A percentile compares a stretch with the other conserved stretches of the same genome.
Conservation (phyloP, 176 grass and related monocot genomes). For the Avena sativa region DNA sequence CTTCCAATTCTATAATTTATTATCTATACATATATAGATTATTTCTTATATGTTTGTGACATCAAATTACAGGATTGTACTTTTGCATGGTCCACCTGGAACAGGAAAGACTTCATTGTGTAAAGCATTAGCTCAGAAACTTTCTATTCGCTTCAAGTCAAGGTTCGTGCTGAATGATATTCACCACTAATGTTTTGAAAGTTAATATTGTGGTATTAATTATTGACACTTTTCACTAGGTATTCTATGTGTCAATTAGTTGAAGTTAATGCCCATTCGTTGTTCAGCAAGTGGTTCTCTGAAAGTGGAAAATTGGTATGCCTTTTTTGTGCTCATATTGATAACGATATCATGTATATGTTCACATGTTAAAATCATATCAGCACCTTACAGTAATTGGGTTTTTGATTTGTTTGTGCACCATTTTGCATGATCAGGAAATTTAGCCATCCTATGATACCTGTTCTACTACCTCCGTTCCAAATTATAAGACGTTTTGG, state of each 20-base stretch:
- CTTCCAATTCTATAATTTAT: conserved; percentile 17
- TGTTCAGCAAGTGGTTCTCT: conserved; percentile 99
- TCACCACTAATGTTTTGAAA: conserved; percentile 18
- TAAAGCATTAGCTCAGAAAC: conserved; percentile 98
- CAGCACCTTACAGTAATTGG: neutral
- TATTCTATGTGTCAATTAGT: conserved; percentile 91
- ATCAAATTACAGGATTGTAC: conserved; percentile 78
- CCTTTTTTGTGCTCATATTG: conserved; percentile 23
- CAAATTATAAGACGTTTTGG: too few species aligned
- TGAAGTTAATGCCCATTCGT: conserved; percentile 98
- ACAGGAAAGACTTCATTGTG: conserved; percentile 99
- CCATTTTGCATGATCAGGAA: conserved; percentile 23
- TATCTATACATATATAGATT: conserved; percentile 5
- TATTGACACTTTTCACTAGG: conserved; percentile 54
- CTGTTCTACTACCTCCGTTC: neutral
- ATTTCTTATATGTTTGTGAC: conserved; percentile 27
- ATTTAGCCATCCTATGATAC: neutral
- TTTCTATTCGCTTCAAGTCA: conserved; percentile 90
- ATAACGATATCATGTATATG: neutral
- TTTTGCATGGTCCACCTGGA: conserved; percentile 98
- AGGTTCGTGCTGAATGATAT: conserved; percentile 57
- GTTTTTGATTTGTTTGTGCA: conserved; percentile 1
- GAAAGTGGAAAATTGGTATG: conserved; percentile 99
- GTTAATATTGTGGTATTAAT: conserved; percentile 31
- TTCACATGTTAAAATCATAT: conserved; percentile 27